Evolutionary conservation across 495 filamentous ascomycete species (phyloP), one percentile per base, ranked within the genome.

Genomic region (Hyaloscypha bicolor): DNA sequence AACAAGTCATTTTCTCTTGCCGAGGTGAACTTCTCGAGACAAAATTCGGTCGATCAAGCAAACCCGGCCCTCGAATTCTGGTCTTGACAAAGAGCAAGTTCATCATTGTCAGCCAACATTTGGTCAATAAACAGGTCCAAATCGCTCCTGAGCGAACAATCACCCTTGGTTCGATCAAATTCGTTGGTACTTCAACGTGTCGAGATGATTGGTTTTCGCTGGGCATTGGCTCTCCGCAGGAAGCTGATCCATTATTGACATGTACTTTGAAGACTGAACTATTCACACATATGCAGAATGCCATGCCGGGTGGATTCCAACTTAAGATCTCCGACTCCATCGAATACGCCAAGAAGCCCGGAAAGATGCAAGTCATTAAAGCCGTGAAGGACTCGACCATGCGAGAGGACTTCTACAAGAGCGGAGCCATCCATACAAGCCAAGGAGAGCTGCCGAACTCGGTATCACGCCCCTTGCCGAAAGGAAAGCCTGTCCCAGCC

Each of bases 261-360:
- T 99, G 96, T 74, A 80, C 97, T 33, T 89, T 99, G 76, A 99
- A 99, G 81, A 98, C 94, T 0, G 96, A 99, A 73, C 90, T 99
- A 71, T 95, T 97, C 75, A 97, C 93, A 9, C 93, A 97, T 58
- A 86, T 99, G 72, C 86, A 86, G 74, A 85, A 82, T 52, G 86
- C 82, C 45, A 88, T 93, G 76, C 91, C 90, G 0, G 94, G 90
- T 12, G 65, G 68, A 21, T 82, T 95, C 73, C 91, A 91, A 74
- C 76, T 99, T 64, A 92, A 91, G 81, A 91, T 99, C 65, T 86
- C 80, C 19, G 88, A 94, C 35, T 84, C 84, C 2, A 94, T 99
- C 74, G 93, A 97, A 75, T 99, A 95, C 77, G 93, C 94, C 73
- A 99, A 98, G 86, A 99, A 99, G 80, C 96, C 96, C 4, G 93